A percentile compares a stretch with the other conserved stretches of the same genome.
Evolutionary conservation across 2,329 filamentous ascomycete genomes (phyloP).

Genomic region (Colletotrichum melonis): DNA sequence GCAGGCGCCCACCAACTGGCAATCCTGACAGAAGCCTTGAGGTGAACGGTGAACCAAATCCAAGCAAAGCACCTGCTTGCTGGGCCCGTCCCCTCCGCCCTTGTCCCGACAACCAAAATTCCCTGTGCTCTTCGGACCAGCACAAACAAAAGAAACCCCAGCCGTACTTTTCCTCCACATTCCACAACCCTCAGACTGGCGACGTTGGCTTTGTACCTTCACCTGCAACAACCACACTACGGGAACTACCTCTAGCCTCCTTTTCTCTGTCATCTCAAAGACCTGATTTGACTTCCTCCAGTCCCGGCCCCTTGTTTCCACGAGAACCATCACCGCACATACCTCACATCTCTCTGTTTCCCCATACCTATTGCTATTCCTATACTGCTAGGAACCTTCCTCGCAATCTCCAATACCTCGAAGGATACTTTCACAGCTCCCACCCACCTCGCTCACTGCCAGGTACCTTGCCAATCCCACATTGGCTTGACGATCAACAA

Average conservation of each 20-base stretch:
- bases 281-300: neutral
- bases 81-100: neutral
- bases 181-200: conserved; percentile 16
- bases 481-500: conserved; percentile 6
- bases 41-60: too few relatives aligned
- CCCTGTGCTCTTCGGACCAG: conserved; percentile 14
- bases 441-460: neutral
- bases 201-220: conserved; percentile 1
- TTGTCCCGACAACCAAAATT: conserved; percentile 36
- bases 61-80: neutral
- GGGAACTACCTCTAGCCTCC: conserved; percentile 12
- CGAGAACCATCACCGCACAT: conserved; percentile 24
- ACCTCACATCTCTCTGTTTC: neutral
- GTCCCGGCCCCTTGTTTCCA: conserved; percentile 18
- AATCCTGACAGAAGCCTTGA: neutral
- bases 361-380: neutral
- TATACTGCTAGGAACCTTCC: neutral
- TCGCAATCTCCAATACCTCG: neutral
- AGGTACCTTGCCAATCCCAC: neutral
- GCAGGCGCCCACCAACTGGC: neutral
- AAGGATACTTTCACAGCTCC: neutral
- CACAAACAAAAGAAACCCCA: conserved; percentile 24
- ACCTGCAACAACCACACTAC: conserved; percentile 11
- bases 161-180: neutral
- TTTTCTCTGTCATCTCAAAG: neutral